A percentile compares a stretch with the other conserved stretches of the same genome.
Conservation (phyloP, 352 stramenopile genomes). For the Globisporangium emineosum region DNA sequence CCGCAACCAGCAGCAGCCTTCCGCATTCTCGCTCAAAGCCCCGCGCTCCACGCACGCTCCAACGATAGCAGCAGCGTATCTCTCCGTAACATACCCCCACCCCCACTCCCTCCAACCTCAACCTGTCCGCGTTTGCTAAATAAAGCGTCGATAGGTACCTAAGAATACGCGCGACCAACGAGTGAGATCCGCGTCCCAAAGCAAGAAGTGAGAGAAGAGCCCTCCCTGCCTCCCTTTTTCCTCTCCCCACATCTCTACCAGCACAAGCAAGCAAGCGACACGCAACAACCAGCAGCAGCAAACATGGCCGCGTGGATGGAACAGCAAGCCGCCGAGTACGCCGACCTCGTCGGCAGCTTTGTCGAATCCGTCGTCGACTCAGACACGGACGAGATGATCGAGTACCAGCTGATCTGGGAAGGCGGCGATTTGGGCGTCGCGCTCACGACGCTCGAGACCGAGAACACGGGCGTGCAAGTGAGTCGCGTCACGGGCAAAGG, state of each 20-base stretch:
- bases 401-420: slow-evolving; percentile 90
- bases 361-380: slow-evolving; percentile 80
- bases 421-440: slow-evolving; percentile 80
- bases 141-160: slow-evolving; percentile 2
- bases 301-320: slow-evolving; percentile 61
- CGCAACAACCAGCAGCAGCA: background rate
- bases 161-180: slow-evolving; percentile 3
- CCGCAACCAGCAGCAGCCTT: background rate
- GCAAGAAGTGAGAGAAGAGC: background rate
- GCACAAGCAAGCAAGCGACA: slow-evolving; percentile 21
- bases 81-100: no score
- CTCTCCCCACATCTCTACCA: background rate
- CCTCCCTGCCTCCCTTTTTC: background rate
- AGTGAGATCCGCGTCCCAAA: background rate
- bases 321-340: slow-evolving; percentile 83
- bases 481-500: slow-evolving; percentile 83
- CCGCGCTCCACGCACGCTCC: background rate
- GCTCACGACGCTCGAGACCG: slow-evolving; percentile 71
- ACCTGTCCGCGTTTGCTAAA: background rate
- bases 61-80: slow-evolving; percentile 4
- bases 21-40: background rate
- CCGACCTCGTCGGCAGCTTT: slow-evolving; percentile 81
- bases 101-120: background rate
- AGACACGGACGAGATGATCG: slow-evolving; percentile 81
- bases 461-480: slow-evolving; percentile 57